phyloP scores from a whole-genome alignment of 2,329 filamentous ascomycete genomes.

The Penicillium sp. region DNA sequence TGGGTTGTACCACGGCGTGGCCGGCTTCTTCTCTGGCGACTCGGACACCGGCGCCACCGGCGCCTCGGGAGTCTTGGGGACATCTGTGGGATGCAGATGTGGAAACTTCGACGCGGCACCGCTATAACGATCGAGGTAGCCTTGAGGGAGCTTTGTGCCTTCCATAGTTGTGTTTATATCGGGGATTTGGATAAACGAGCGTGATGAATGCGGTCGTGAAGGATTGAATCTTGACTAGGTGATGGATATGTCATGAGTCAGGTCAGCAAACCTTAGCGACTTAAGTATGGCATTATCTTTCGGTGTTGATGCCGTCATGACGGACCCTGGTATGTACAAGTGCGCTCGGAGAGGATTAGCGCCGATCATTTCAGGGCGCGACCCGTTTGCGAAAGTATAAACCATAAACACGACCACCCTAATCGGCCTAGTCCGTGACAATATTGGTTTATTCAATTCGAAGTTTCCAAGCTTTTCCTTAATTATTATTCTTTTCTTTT shows the following conservation, averaged over 20 bases:
- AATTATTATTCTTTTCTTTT: background rate
- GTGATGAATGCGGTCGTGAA: background rate
- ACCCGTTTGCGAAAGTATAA: background rate
- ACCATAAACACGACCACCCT: background rate
- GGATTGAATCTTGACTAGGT: background rate
- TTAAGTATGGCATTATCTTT: background rate
- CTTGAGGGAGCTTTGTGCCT: constrained; percentile 13
- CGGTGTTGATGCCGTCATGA: constrained; percentile 13
- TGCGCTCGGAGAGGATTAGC: constrained; percentile 6
- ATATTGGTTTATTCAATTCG: background rate
- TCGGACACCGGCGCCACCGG: constrained; percentile 11
- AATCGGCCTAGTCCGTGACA: background rate
- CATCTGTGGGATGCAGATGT: constrained; percentile 11
- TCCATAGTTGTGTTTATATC: constrained; percentile 6
- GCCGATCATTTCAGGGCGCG: background rate
- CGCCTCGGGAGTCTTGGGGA: constrained; percentile 17
- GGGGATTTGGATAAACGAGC: background rate
- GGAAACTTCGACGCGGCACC: constrained; percentile 19
- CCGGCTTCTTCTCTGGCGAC: background rate
- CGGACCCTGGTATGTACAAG: constrained; percentile 1
- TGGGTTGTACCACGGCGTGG: constrained; percentile 46
- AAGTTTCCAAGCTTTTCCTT: too few relatives aligned
- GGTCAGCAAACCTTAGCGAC: background rate
- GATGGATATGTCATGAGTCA: background rate
- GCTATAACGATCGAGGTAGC: constrained; percentile 23